Evolutionary conservation across 2,329 filamentous ascomycete genomes (phyloP).

Genomic region (Clarireedia homoeocarpa): DNA sequence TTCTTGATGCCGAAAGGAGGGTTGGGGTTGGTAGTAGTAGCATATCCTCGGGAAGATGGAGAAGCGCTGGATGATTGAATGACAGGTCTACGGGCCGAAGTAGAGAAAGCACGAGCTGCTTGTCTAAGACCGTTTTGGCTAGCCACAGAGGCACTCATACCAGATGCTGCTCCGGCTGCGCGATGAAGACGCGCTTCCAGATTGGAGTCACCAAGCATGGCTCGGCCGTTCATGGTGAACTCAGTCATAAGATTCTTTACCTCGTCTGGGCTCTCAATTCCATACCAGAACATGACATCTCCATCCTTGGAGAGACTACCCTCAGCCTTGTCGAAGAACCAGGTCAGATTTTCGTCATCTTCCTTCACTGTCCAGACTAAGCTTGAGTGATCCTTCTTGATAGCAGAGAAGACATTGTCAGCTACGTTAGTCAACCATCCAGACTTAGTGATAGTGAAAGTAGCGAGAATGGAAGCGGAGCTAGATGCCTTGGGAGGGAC

Average conservation of each 20-base stretch:
- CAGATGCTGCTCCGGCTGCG: conserved; percentile 63
- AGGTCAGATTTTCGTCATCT: conserved; percentile 92
- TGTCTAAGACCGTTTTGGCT: conserved; percentile 40
- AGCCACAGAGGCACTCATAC: conserved; percentile 40
- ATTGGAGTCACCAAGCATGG: conserved; percentile 86
- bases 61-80: conserved; percentile 15
- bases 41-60: conserved; percentile 40
- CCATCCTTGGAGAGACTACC: conserved; percentile 80
- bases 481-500: conserved; percentile 62
- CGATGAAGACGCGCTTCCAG: conserved; percentile 77
- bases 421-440: conserved; percentile 93
- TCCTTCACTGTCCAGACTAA: conserved; percentile 95
- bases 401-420: conserved; percentile 87
- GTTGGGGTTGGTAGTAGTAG: conserved; percentile 74
- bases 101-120: conserved; percentile 63
- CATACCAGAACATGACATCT: conserved; percentile 92
- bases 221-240: conserved; percentile 72
- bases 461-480: conserved; percentile 73
- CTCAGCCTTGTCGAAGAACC: conserved; percentile 97
- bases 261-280: conserved; percentile 68
- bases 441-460: conserved; percentile 86
- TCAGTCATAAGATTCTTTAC: conserved; percentile 78
- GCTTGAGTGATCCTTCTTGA: conserved; percentile 89
- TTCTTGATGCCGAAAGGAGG: conserved; percentile 85
- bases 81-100: conserved; percentile 38